Percentiles rank a stretch among this genome's conserved stretches.
These are phyloP conservation scores for Iris macrosiphon DNA, from an alignment of 106 monocot species.

Conservation along the genomic window DNA sequence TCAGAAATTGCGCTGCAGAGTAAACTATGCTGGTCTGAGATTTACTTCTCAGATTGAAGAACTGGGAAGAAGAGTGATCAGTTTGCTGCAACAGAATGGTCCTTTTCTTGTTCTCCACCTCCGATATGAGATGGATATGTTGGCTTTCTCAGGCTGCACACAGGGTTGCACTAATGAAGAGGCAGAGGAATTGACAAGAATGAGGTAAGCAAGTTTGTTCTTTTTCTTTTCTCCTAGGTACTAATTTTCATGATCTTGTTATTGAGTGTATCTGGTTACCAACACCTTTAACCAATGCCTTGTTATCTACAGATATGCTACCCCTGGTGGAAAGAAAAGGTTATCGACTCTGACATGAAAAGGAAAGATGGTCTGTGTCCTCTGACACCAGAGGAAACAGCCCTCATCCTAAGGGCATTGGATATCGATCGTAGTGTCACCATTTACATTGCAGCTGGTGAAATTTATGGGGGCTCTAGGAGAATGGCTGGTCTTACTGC, in stretches of 20 bases:
- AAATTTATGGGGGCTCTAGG: constrained; percentile 67
- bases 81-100: constrained; percentile 50
- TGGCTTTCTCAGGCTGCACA: constrained; percentile 84
- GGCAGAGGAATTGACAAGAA: constrained; percentile 56
- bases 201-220: constrained; percentile 73
- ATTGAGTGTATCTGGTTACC: no score
- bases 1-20: constrained; percentile 72
- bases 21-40: constrained; percentile 53
- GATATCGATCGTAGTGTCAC: constrained; percentile 38
- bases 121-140: constrained; percentile 85
- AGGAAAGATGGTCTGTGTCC: constrained; percentile 82
- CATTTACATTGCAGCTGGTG: constrained; percentile 86
- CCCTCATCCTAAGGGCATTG: constrained; percentile 58
- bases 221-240: no score
- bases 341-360: constrained; percentile 63
- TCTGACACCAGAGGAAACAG: constrained; percentile 82
- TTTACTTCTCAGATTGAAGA: constrained; percentile 81
- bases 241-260: no score
- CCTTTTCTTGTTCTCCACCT: constrained; percentile 89
- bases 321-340: constrained; percentile 96
- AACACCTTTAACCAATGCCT: not conserved
- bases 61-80: constrained; percentile 54
- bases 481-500: constrained; percentile 62
- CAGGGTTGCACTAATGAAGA: constrained; percentile 72
- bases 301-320: constrained; percentile 58